These are phyloP conservation scores for Fusarium tjaetaba DNA, from an alignment of 2,329 filamentous ascomycete species.

Conservation along the genomic window DNA sequence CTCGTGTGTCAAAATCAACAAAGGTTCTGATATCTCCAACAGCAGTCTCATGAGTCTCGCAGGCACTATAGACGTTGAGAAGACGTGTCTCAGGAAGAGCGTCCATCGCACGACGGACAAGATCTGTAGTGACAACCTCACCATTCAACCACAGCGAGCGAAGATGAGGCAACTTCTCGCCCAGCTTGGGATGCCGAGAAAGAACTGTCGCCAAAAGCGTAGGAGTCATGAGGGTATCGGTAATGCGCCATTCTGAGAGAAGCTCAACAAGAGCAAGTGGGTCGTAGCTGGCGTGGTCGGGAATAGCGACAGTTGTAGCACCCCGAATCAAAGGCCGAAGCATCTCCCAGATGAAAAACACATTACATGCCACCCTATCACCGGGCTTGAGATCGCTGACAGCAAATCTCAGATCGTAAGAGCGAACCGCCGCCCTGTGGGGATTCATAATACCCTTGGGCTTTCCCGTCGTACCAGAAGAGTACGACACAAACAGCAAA, in stretches of 20 bases:
- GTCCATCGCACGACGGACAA: slow-evolving; percentile 73
- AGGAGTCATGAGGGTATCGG: slow-evolving; percentile 86
- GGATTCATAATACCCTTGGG: slow-evolving; percentile 87
- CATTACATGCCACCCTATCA: slow-evolving; percentile 86
- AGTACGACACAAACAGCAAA: slow-evolving; percentile 83
- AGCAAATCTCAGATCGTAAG: slow-evolving; percentile 77
- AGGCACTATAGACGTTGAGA: slow-evolving; percentile 84
- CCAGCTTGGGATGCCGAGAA: slow-evolving; percentile 73
- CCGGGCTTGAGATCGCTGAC: slow-evolving; percentile 75
- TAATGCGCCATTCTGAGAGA: slow-evolving; percentile 72
- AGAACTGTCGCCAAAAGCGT: slow-evolving; percentile 80
- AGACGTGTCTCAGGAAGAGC: slow-evolving; percentile 75
- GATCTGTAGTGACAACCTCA: slow-evolving; percentile 82
- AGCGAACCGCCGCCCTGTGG: slow-evolving; percentile 76
- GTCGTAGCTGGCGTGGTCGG: slow-evolving; percentile 81
- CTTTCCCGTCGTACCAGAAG: slow-evolving; percentile 79
- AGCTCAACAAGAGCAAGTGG: slow-evolving; percentile 78
- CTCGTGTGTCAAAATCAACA: slow-evolving; percentile 68
- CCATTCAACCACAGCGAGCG: slow-evolving; percentile 83
- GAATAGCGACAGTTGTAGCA: slow-evolving; percentile 78
- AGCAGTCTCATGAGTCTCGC: slow-evolving; percentile 83
- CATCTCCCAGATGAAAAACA: slow-evolving; percentile 90
- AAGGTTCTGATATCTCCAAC: slow-evolving; percentile 79
- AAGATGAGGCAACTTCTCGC: slow-evolving; percentile 70
- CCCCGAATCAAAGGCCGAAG: slow-evolving; percentile 79